These are phyloP conservation scores for Crithidia sp. DNA, from an alignment of 208 protist species.

Conservation along the genomic window DNA sequence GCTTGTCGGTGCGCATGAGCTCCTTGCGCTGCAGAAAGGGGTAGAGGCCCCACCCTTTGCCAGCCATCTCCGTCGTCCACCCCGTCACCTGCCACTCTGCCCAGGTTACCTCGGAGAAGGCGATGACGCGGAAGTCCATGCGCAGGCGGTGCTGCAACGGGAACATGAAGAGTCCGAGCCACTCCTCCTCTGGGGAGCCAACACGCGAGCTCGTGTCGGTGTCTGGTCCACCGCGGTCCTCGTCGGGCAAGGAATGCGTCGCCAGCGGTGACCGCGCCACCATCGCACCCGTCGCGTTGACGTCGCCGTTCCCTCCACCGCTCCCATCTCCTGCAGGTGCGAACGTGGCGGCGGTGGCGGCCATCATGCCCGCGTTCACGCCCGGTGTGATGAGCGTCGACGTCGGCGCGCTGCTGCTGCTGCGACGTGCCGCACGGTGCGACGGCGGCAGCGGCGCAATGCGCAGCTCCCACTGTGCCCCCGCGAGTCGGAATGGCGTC, in stretches of 20 bases:
- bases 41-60: conserved; percentile 78
- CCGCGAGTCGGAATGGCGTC: conserved; percentile 53
- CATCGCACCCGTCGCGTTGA: too few relatives aligned
- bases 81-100: conserved; percentile 69
- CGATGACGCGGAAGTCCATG: conserved; percentile 75
- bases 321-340: neutral
- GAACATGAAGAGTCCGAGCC: conserved; percentile 73
- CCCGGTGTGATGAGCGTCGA: conserved; percentile 6
- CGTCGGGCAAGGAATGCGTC: neutral
- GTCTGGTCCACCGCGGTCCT: neutral
- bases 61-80: conserved; percentile 52
- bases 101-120: conserved; percentile 75
- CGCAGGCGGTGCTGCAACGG: conserved; percentile 56
- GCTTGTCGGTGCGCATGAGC: conserved; percentile 68
- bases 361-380: conserved; percentile 10
- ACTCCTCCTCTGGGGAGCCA: conserved; percentile 43
- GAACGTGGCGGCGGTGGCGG: neutral
- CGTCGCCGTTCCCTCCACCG: neutral
- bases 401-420: neutral
- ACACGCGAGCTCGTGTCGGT: neutral
- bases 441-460: conserved; percentile 48
- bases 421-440: neutral
- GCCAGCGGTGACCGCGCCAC: conserved; percentile 16
- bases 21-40: conserved; percentile 65
- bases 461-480: conserved; percentile 71